Conservation (phyloP, 768 basidiomycete species). For the Sutorius australiensis region DNA sequence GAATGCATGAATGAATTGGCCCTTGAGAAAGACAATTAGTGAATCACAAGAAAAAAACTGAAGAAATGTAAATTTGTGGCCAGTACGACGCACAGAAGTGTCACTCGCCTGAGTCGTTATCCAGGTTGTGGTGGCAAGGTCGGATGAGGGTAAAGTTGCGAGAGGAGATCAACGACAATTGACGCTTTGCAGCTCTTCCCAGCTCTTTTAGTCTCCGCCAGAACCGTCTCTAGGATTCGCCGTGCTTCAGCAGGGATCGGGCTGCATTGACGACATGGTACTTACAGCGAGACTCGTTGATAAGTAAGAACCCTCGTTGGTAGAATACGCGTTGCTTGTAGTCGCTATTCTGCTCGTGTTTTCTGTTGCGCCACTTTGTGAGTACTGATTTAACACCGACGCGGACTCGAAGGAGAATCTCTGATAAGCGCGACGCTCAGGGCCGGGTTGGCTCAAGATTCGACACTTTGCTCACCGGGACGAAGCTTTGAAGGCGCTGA, state of each 20-base stretch:
- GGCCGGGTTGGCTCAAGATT: not conserved
- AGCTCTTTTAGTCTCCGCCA: slow-evolving; percentile 15
- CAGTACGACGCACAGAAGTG: not conserved
- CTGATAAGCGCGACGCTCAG: slow-evolving; percentile 8
- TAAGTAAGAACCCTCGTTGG: slow-evolving; percentile 9
- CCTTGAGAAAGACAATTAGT: not conserved
- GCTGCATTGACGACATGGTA: not conserved
- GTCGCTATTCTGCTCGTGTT: not conserved
- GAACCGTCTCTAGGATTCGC: slow-evolving; percentile 14
- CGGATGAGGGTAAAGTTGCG: slow-evolving; percentile 10
- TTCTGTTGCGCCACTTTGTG: slow-evolving; percentile 11
- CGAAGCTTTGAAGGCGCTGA: slow-evolving; percentile 25
- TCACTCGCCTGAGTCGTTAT: slow-evolving; percentile 24
- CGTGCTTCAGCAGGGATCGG: not conserved
- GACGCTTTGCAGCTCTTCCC: slow-evolving; percentile 14
- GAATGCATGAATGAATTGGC: not conserved
- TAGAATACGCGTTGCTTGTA: not conserved
- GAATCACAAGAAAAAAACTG: slow-evolving; percentile 17
- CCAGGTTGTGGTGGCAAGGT: slow-evolving; percentile 18
- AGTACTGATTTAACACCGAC: slow-evolving; percentile 6
- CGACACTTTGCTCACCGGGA: slow-evolving; percentile 19
- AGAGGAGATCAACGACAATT: slow-evolving; percentile 12
- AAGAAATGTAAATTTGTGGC: not conserved
- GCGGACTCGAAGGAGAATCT: slow-evolving; percentile 28
- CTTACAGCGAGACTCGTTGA: slow-evolving; percentile 17